Evolutionary conservation across 139 green algal species (phyloP), one percentile per base, ranked within the genome.

Genomic region (Chlorella vulgaris): DNA sequence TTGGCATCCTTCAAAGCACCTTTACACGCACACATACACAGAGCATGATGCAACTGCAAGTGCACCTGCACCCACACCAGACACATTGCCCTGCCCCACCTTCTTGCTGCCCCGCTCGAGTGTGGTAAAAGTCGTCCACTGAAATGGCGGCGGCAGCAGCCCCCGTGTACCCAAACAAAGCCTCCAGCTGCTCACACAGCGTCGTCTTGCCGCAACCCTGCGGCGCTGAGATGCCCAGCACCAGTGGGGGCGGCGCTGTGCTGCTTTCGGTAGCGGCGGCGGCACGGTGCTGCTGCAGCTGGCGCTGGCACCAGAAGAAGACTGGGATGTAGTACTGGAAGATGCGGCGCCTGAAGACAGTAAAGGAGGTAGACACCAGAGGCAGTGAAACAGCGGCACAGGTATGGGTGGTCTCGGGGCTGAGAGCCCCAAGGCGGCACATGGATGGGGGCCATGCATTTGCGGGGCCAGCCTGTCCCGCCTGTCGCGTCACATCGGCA

Each of bases 41-140:
- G 8, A 8, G 13, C n/a, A 15, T 31, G 24, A 38, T 26, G 22
- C 60, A 2, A 8, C 21, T 15, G 24, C 1, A 67, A 36, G 2
- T 19, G 21, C 3, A 31, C 60, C 7, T 1, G 3, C 60, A 15
- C 22, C 60, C 21, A 2, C 2, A 8, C 38, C 21, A 53, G 6
- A 4, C 21, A 2, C 26, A 2, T 40, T n/a, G 38, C 19, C 1
- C 3, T n/a, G 19, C n/a, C 42, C 6, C 36, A 76, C 71, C 84
- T 82, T 73, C 15, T 80, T 88, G 74, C 83, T 94, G 91, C 35
- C 84, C 89, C 40, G 73, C 63, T 35, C 81, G 69, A 0, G 90
- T 97, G 33, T 99, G 90, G 91, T 99, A 99, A 70, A 99, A 99
- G 86, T 99, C 97, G 68, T 99, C 97, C 7, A 99, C 93, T 13